Base-by-base conservation (phyloP, 2,329 filamentous ascomycete species). In the Samsoniella hepiali region DNA sequence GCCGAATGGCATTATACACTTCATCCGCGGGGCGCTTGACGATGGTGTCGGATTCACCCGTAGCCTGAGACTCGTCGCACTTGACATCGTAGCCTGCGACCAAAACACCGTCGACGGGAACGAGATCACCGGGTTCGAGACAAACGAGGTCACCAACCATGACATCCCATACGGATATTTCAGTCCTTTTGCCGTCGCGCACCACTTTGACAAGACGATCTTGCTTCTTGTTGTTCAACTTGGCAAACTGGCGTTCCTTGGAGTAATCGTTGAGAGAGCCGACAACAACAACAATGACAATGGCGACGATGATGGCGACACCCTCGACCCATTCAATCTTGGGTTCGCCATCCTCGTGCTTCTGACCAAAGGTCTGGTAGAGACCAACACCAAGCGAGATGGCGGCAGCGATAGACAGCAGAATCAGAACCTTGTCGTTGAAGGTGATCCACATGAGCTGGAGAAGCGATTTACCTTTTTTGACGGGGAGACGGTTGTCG, bases 401-500 rank as follows among this genome's bases (percentile, higher is more conserved):
- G 44, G 86, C 80, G 3, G 90, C 90, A 50, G 90, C 90, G 56
- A 84, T 79, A 0, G 88, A 90, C 62, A 92, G 79, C 6, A 92
- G 78, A 64, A 91, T 89, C 53, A 93, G 78, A 3, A 93, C 88
- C 73, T 93, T 93, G 80, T 93, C 90, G 76, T 93, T 91, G 73
- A 91, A 91, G 0, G 90, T 91, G 69, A 93, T 90, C 90, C 90
- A 93, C 75, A 91, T 89, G 49, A 93, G 79, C 71, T 90, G 79
- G 51, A 91, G 78, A 47, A 93, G 81, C 67, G 80, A 88, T 77
- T 92, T 93, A 51, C 88, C 84, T 76, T 92, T 91, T 74, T 89
- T 88, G 69, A 85, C 88, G 0, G 90, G 90, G 42, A 93, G 77
- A 50, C 85, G 80, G 71, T 93, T 93, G 74, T 91, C 88, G 68